Conservation (phyloP, 768 basidiomycete genomes). For the Leucogyrophana mollusca region DNA sequence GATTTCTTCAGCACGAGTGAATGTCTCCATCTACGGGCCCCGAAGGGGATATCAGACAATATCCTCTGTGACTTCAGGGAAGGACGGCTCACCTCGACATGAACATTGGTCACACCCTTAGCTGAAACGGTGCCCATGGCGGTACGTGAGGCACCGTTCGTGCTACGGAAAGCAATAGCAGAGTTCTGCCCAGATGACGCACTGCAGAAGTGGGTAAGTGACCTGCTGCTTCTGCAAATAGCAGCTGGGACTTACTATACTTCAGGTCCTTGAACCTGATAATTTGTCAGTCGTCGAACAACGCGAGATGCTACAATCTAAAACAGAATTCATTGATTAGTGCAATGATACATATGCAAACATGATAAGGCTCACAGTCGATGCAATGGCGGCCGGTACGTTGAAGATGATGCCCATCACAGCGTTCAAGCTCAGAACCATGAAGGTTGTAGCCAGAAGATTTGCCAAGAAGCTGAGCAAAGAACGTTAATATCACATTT, state of each 20-base stretch:
- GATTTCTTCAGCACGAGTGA: conserved; percentile 14
- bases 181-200: conserved; percentile 17
- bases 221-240: not conserved
- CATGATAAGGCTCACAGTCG: conserved; percentile 40
- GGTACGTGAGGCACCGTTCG: conserved; percentile 12
- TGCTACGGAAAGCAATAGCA: conserved; percentile 14
- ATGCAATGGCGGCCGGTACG: conserved; percentile 57
- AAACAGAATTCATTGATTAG: not conserved
- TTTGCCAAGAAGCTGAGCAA: conserved; percentile 38
- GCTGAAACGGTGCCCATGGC: conserved; percentile 11
- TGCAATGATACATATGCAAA: not conserved
- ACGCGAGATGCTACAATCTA: conserved; percentile 61
- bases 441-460: conserved; percentile 51
- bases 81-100: conserved; percentile 31
- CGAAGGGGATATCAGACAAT: conserved; percentile 3
- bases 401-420: conserved; percentile 69
- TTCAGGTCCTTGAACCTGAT: conserved; percentile 26
- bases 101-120: conserved; percentile 22
- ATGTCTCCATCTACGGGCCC: conserved; percentile 26
- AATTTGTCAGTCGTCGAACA: conserved; percentile 59
- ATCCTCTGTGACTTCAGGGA: too few relatives aligned
- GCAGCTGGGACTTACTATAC: conserved; percentile 22
- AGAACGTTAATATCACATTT: not conserved
- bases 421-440: conserved; percentile 62
- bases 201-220: not conserved